phyloP scores from a whole-genome alignment of 352 stramenopile genomes.

The Phytophthora kernoviae region DNA sequence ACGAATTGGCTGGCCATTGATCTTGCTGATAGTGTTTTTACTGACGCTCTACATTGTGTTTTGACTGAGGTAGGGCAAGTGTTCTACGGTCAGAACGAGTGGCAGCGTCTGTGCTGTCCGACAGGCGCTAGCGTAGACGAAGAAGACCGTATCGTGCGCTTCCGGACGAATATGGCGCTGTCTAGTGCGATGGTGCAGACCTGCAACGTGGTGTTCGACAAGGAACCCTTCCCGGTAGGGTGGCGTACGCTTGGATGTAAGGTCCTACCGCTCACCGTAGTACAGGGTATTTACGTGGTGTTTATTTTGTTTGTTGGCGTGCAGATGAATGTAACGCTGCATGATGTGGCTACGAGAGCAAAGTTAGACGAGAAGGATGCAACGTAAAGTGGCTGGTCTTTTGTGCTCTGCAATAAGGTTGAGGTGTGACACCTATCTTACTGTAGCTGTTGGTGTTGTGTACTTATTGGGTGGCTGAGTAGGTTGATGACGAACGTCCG shows the following conservation, averaged over 20 bases:
- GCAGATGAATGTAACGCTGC: constrained; percentile 60
- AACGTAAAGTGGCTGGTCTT: constrained; percentile 32
- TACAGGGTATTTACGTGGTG: not conserved
- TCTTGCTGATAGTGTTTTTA: not conserved
- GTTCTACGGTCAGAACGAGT: constrained; percentile 75
- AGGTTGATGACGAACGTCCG: constrained; percentile 75
- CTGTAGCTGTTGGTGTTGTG: not conserved
- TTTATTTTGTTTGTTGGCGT: not conserved
- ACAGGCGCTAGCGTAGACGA: constrained; percentile 52
- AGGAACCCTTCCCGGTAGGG: constrained; percentile 66
- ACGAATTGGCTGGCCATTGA: not conserved
- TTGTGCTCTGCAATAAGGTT: too few species aligned
- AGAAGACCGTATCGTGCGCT: constrained; percentile 65
- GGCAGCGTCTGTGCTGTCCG: constrained; percentile 65
- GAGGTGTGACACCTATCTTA: too few species aligned
- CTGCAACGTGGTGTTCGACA: constrained; percentile 85
- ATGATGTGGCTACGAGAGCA: constrained; percentile 58
- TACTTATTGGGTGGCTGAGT: not conserved
- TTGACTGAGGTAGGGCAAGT: constrained; percentile 43
- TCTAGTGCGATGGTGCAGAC: constrained; percentile 58
- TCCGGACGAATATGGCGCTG: constrained; percentile 75
- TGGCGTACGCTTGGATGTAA: not conserved
- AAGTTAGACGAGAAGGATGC: constrained; percentile 52
- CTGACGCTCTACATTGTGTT: constrained; percentile 1
- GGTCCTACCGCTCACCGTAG: not conserved